Evolutionary conservation across 2,329 filamentous ascomycete genomes (phyloP), one percentile per base, ranked within the genome.

Genomic region (Colletotrichum cuscutae): DNA sequence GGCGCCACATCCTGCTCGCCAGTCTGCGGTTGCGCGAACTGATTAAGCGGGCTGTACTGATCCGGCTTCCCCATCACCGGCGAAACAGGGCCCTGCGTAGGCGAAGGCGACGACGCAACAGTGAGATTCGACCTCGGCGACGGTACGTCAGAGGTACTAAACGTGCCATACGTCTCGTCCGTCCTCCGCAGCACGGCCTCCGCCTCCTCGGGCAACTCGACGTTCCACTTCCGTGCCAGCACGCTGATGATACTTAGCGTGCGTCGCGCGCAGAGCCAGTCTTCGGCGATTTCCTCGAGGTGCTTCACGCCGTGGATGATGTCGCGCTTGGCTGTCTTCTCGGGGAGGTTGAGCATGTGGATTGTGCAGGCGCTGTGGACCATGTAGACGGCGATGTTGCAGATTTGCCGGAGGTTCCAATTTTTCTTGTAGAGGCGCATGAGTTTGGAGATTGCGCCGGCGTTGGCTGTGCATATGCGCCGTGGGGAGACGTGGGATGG

Each of bases 351-450:
- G 46, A 99, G 90, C 24, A 99, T 85, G 78, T 98, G 97, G 52
- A 98, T 97, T 0, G 95, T 98, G 80, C 95, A 98, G 35, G 97
- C 95, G 5, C 95, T 97, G 81, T 98, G 96, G 0, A 94, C 89
- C 83, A 98, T 98, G 81, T 99, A 99, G 0, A 98, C 95, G 3
- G 94, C 95, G 77, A 98, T 95, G 79, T 98, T 98, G 84, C 94
- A 97, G 42, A 99, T 98, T 80, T 98, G 96, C 5, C 95, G 91
- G 13, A 98, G 84, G 11, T 96, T 95, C 81, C 98, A 97, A 1
- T 92, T 92, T 76, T 96, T 94, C 81, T 97, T 98, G 84, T 98
- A 99, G 1, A 98, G 85, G 0, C 97, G 92, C 84, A 98, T 92
- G n/a, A 98, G 86, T 79, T 98, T 98, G 0, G 95, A 98, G 68